Conservation (phyloP, 805 yeast genomes). For the Sungouiozyma ichnusensis region DNA sequence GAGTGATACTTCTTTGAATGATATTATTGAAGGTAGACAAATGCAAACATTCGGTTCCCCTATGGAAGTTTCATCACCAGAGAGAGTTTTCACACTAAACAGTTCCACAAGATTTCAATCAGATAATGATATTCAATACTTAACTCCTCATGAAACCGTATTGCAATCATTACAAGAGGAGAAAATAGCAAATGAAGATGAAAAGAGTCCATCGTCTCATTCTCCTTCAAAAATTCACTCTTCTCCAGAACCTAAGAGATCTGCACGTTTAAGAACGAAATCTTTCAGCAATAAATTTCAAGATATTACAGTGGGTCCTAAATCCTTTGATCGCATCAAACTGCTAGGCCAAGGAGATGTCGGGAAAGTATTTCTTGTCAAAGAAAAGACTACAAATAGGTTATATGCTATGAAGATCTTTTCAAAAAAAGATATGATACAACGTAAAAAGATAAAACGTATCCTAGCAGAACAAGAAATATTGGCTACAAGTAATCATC, state of each 20-base stretch:
- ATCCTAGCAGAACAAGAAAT: constrained; percentile 96
- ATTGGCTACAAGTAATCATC: constrained; percentile 89
- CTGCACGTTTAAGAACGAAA: constrained; percentile 32
- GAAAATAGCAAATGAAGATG: background rate
- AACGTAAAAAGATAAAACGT: constrained; percentile 86
- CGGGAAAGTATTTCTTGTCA: constrained; percentile 88
- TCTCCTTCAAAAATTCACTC: background rate
- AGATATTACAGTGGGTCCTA: constrained; percentile 76
- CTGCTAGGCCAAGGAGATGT: constrained; percentile 97
- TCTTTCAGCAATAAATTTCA: constrained; percentile 58
- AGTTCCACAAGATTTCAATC: background rate
- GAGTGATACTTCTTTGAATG: background rate
- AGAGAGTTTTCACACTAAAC: background rate
- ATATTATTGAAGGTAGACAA: background rate
- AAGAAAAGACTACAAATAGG: constrained; percentile 64
- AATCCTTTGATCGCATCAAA: constrained; percentile 80
- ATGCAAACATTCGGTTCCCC: background rate
- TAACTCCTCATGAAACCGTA: background rate
- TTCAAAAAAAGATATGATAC: constrained; percentile 86
- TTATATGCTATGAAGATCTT: constrained; percentile 89
- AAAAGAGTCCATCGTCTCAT: background rate
- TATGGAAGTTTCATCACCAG: background rate
- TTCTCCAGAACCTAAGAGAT: constrained; percentile 23
- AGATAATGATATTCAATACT: background rate
- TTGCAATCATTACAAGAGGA: background rate